phyloP scores from a whole-genome alignment of 805 yeast genomes.

The Clavispora asparagi region DNA sequence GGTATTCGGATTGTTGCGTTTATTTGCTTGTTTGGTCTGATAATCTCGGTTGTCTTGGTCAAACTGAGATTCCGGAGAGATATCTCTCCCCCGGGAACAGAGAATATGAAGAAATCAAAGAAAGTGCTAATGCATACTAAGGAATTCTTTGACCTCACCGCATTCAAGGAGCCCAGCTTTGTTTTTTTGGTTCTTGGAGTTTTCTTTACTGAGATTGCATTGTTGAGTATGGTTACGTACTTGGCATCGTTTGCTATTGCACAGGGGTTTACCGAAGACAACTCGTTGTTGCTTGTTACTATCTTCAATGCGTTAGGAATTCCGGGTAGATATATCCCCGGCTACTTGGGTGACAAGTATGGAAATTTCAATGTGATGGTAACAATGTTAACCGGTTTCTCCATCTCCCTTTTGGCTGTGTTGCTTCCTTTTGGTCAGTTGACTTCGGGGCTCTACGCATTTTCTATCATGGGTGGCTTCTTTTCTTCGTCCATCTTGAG shows the following conservation, averaged over 20 bases:
- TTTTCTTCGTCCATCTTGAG: constrained; percentile 58
- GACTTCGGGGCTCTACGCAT: constrained; percentile 42
- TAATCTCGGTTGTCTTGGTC: constrained; percentile 20
- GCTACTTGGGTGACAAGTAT: constrained; percentile 45
- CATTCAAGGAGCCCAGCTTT: constrained; percentile 35
- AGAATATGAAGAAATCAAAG: neutral
- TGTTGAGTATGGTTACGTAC: constrained; percentile 49
- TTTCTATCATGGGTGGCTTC: constrained; percentile 54
- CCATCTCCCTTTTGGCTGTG: constrained; percentile 44
- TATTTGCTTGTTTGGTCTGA: constrained; percentile 23
- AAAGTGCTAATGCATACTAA: neutral
- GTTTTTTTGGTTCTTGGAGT: constrained; percentile 34
- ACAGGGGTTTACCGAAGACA: constrained; percentile 41
- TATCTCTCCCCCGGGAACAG: neutral
- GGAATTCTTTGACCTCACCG: constrained; percentile 31
- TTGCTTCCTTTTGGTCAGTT: constrained; percentile 63
- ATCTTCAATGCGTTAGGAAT: constrained; percentile 43
- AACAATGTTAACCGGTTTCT: constrained; percentile 40
- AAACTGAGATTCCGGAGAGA: constrained; percentile 20
- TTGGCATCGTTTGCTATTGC: constrained; percentile 53
- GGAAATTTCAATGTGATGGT: constrained; percentile 59
- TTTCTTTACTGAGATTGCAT: constrained; percentile 45
- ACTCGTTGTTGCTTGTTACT: constrained; percentile 41
- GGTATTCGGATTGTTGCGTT: constrained; percentile 46
- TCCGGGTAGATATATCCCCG: constrained; percentile 52